These are phyloP conservation scores for Elsinoe australis DNA, from an alignment of 2,329 filamentous ascomycete genomes.

Conservation along the genomic window DNA sequence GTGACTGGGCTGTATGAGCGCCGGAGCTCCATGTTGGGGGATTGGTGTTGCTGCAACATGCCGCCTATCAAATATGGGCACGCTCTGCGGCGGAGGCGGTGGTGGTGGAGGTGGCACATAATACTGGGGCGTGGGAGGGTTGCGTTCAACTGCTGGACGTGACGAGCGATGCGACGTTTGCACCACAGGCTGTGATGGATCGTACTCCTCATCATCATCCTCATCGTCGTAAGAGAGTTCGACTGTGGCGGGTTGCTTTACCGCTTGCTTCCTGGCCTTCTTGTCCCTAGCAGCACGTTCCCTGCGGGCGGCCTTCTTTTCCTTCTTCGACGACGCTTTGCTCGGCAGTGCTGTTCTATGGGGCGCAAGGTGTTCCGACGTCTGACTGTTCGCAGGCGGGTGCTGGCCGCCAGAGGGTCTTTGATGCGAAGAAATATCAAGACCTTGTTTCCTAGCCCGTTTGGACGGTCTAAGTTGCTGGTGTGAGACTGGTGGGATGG, in stretches of 20 bases:
- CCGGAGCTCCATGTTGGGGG: constrained; percentile 10
- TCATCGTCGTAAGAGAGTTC: constrained; percentile 2
- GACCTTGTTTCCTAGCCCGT: too few relatives aligned
- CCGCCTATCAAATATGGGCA: neutral
- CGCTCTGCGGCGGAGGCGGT: neutral
- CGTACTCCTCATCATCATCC: constrained; percentile 9
- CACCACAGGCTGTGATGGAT: neutral
- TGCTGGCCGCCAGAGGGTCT: too few relatives aligned
- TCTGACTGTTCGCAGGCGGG: too few relatives aligned
- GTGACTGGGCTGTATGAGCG: constrained; percentile 12
- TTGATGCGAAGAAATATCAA: too few relatives aligned
- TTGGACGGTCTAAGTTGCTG: too few relatives aligned
- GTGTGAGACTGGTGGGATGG: too few relatives aligned
- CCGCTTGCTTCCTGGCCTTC: neutral
- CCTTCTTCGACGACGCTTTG: neutral
- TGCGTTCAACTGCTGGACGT: neutral
- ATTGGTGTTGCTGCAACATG: constrained; percentile 4
- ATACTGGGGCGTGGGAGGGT: neutral
- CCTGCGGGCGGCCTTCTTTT: constrained; percentile 7
- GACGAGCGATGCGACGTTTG: neutral
- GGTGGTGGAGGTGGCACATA: constrained; percentile 1
- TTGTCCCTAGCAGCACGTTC: too few relatives aligned
- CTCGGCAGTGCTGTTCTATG: too few relatives aligned
- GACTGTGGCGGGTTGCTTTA: neutral
- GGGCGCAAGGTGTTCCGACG: too few relatives aligned